Conservation (phyloP, 1,284 basidiomycete species). For the Ceratobasidium sp. region DNA sequence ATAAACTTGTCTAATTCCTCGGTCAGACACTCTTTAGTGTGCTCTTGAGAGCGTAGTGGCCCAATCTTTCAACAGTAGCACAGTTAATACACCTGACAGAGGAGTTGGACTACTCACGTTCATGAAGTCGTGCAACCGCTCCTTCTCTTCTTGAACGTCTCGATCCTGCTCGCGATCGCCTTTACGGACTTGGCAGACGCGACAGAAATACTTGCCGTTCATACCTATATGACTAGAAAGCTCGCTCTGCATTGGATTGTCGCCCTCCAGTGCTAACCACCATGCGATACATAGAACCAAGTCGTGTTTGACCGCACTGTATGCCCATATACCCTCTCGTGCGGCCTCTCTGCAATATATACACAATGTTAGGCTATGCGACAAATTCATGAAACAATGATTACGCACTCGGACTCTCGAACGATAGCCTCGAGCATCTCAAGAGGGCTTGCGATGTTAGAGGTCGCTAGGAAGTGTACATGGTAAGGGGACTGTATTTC, state of each 20-base stretch:
- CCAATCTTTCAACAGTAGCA: too few species aligned
- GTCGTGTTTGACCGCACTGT: neutral
- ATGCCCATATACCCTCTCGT: neutral
- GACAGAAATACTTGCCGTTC: slow-evolving; percentile 60
- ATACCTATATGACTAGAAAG: slow-evolving; percentile 62
- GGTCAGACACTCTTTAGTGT: neutral
- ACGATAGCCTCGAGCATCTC: slow-evolving; percentile 62
- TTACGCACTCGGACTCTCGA: slow-evolving; percentile 53
- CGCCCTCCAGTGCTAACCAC: slow-evolving; percentile 59
- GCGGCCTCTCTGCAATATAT: slow-evolving; percentile 51
- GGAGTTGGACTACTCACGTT: too few species aligned
- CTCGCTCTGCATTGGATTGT: slow-evolving; percentile 65
- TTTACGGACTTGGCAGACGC: slow-evolving; percentile 56
- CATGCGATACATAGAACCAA: slow-evolving; percentile 56
- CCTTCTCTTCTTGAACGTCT: too few species aligned
- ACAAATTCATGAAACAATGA: neutral
- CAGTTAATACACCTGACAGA: too few species aligned
- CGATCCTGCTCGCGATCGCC: too few species aligned
- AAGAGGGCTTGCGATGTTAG: slow-evolving; percentile 60
- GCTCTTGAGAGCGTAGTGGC: neutral
- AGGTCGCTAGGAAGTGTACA: slow-evolving; percentile 61
- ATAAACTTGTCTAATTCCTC: neutral
- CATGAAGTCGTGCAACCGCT: neutral
- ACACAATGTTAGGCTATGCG: neutral
- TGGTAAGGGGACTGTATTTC: slow-evolving; percentile 53